A percentile compares a stretch with the other conserved stretches of the same genome.
Conservation (phyloP, 73 alveolate species). For the Paramecium sonneborni region DNA sequence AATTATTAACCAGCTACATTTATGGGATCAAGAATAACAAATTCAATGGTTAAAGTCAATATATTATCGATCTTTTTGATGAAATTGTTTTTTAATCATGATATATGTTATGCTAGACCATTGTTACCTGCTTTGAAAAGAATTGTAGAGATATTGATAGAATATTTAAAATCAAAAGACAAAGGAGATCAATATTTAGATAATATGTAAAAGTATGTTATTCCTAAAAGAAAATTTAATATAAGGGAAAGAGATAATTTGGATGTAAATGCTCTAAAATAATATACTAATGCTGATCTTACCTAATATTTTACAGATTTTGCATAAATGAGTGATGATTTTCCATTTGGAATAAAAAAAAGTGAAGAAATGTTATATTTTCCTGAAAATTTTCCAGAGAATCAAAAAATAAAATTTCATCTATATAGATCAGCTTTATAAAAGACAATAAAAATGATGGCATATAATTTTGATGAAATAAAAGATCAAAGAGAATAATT, state of each 20-base stretch:
- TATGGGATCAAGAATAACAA: neutral
- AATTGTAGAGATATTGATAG: neutral
- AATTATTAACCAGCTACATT: neutral
- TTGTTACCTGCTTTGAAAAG: neutral
- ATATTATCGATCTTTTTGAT: neutral
- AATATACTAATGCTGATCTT: neutral
- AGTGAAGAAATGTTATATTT: neutral
- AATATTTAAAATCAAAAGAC: neutral
- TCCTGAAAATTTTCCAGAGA: slow-evolving; percentile 26
- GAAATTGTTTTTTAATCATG: slow-evolving; percentile 11
- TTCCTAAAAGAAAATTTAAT: neutral
- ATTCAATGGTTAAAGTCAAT: neutral
- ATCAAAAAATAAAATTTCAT: slow-evolving; percentile 16
- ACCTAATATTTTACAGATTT: neutral
- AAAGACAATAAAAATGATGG: slow-evolving; percentile 26
- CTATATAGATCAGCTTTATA: neutral
- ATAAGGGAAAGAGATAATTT: neutral
- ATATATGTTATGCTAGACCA: neutral
- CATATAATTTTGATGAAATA: slow-evolving; percentile 38
- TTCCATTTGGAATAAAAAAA: slow-evolving; percentile 33
- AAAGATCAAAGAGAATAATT: slow-evolving; percentile 10
- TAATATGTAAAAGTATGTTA: neutral
- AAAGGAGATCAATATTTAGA: slow-evolving; percentile 11
- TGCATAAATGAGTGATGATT: neutral
- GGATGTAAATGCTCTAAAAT: neutral